Evolutionary conservation across 2,329 filamentous ascomycete species (phyloP).

Genomic region (Cladosporium colombiae): DNA sequence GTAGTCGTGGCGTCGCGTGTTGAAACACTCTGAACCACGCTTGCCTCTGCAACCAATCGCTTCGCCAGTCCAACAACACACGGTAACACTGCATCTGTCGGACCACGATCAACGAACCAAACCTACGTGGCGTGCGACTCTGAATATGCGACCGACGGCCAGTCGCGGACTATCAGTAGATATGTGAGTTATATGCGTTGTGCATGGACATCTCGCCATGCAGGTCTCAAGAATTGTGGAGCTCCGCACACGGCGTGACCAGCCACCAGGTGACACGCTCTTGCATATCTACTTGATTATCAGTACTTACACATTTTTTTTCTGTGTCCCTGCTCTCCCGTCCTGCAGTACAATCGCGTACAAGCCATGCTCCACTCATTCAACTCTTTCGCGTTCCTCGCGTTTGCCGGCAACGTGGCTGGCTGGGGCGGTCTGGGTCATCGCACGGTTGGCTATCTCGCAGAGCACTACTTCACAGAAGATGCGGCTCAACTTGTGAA

Average conservation of each 20-base stretch:
- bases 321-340: not conserved
- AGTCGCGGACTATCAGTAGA: not conserved
- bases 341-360: too few species aligned
- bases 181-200: not conserved
- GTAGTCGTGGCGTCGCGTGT: not conserved
- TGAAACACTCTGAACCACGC: slow-evolving; percentile 1
- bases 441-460: slow-evolving; percentile 16
- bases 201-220: slow-evolving; percentile 8
- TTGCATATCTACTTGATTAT: not conserved
- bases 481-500: slow-evolving; percentile 4
- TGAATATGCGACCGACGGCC: not conserved
- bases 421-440: slow-evolving; percentile 17
- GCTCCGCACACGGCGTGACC: not conserved
- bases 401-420: slow-evolving; percentile 3
- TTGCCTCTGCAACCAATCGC: slow-evolving; percentile 5
- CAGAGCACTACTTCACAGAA: slow-evolving; percentile 9
- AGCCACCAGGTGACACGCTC: not conserved
- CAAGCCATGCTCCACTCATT: not conserved
- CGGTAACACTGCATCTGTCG: slow-evolving; percentile 1
- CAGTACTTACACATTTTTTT: not conserved
- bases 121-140: not conserved
- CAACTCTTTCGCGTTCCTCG: not conserved
- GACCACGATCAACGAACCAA: not conserved
- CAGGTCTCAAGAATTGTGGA: slow-evolving; percentile 10
- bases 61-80: not conserved